Percentiles rank a stretch among this genome's conserved stretches.
These are phyloP conservation scores for Candida boleticola DNA, from an alignment of 805 yeast genomes.

Conservation along the genomic window DNA sequence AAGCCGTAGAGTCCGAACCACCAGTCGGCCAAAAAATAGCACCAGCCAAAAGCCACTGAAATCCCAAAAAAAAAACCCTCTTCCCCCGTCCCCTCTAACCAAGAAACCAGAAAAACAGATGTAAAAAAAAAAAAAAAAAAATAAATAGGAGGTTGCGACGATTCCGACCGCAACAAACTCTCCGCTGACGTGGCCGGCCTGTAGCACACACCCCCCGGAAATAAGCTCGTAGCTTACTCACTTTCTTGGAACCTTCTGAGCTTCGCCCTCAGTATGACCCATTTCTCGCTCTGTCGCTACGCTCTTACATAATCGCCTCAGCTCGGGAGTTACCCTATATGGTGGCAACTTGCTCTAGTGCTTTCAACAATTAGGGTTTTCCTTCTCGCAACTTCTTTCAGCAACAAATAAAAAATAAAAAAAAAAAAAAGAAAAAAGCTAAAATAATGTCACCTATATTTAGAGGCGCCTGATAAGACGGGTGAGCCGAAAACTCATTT, in stretches of 20 bases:
- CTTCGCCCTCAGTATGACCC: too few relatives aligned
- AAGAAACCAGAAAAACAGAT: neutral
- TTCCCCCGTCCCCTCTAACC: neutral
- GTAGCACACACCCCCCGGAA: too few relatives aligned
- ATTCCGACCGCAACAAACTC: neutral
- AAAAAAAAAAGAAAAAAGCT: neutral
- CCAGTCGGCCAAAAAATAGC: neutral
- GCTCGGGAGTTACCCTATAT: too few relatives aligned
- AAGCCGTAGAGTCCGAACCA: conserved; percentile 3
- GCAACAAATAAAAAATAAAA: too few relatives aligned
- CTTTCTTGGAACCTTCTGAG: too few relatives aligned
- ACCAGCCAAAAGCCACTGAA: too few relatives aligned
- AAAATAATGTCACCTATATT: conserved; percentile 2
- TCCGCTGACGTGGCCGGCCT: too few relatives aligned
- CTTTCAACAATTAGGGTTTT: too few relatives aligned
- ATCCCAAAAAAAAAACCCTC: neutral
- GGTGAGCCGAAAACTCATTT: neutral
- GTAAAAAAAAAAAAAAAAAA: conserved; percentile 1
- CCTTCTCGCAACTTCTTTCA: neutral
- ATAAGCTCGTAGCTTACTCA: too few relatives aligned
- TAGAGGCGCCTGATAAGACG: neutral
- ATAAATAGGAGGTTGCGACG: neutral
- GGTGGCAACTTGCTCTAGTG: too few relatives aligned
- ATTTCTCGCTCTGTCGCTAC: too few relatives aligned
- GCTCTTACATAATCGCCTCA: too few relatives aligned